These are phyloP conservation scores for Pseudogymnoascus sp. DNA, from an alignment of 2,329 filamentous ascomycete species.

Conservation along the genomic window DNA sequence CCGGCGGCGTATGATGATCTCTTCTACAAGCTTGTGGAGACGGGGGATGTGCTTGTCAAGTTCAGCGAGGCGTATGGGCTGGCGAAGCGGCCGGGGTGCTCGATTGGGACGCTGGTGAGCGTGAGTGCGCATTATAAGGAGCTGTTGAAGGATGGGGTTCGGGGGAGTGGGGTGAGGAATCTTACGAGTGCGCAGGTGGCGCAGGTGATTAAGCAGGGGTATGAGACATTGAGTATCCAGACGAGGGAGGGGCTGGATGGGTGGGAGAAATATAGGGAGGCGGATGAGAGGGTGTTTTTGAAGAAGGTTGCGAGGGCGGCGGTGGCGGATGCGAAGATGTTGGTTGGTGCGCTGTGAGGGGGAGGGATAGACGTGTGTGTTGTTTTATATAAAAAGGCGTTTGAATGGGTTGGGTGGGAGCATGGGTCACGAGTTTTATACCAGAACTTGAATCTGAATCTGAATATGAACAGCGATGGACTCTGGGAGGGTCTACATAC, in stretches of 20 bases:
- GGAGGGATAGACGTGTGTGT: not conserved
- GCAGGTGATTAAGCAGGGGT: conserved; percentile 90
- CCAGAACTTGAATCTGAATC: not conserved
- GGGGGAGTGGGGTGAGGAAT: conserved; percentile 48
- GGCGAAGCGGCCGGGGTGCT: conserved; percentile 50
- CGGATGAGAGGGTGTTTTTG: conserved; percentile 71
- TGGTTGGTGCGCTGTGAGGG: conserved; percentile 14
- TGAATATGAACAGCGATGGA: not conserved
- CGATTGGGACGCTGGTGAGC: conserved; percentile 75
- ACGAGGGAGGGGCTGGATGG: conserved; percentile 77
- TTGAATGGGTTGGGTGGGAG: not conserved
- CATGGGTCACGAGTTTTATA: not conserved
- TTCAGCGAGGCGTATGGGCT: conserved; percentile 72
- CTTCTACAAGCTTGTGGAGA: conserved; percentile 97
- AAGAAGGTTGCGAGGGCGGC: conserved; percentile 80
- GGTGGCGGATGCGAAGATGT: conserved; percentile 56
- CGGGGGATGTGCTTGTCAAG: conserved; percentile 69
- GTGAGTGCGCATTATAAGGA: conserved; percentile 82
- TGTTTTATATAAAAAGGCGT: not conserved
- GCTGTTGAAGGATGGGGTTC: conserved; percentile 55
- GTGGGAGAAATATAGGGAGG: conserved; percentile 81
- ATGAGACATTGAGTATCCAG: conserved; percentile 88
- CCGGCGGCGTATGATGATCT: conserved; percentile 87
- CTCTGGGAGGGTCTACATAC: not conserved
- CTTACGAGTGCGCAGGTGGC: conserved; percentile 78